Percentiles rank a stretch among this genome's conserved stretches.
These are phyloP conservation scores for Coniophora puteana DNA, from an alignment of 1,284 basidiomycete species.

Conservation along the genomic window DNA sequence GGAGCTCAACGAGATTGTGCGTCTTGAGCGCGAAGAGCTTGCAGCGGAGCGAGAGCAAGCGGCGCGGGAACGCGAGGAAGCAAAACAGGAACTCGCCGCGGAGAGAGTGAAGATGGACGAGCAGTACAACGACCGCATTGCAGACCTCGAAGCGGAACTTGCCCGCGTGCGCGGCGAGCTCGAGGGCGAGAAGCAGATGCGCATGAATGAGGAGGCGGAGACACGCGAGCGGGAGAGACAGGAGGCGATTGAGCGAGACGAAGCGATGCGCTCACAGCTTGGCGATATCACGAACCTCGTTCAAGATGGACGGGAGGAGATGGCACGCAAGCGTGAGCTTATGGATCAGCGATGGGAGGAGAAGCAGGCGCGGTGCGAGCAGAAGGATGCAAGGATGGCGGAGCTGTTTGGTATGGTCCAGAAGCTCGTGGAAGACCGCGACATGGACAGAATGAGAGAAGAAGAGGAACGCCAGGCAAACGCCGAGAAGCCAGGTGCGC, in stretches of 20 bases:
- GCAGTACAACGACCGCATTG: conserved; percentile 52
- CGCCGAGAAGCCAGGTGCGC: conserved; percentile 49
- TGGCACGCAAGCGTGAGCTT: conserved; percentile 50
- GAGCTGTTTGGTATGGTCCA: conserved; percentile 57
- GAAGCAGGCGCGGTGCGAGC: conserved; percentile 48
- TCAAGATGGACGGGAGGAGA: conserved; percentile 56
- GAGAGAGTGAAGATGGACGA: conserved; percentile 44
- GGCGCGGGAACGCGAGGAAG: conserved; percentile 46
- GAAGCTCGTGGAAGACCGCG: conserved; percentile 50
- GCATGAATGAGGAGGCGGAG: conserved; percentile 56
- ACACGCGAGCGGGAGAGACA: conserved; percentile 52
- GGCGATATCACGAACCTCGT: conserved; percentile 65
- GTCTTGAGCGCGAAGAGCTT: conserved; percentile 55
- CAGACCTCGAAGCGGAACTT: conserved; percentile 61
- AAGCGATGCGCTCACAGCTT: conserved; percentile 54
- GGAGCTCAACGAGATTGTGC: conserved; percentile 56
- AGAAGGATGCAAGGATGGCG: conserved; percentile 49
- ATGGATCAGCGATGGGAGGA: conserved; percentile 56
- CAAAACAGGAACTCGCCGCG: conserved; percentile 43
- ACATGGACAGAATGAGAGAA: conserved; percentile 42
- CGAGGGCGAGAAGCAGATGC: conserved; percentile 50
- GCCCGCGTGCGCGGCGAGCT: conserved; percentile 49
- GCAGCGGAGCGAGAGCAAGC: conserved; percentile 49
- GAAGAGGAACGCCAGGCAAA: conserved; percentile 46
- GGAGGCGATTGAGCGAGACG: conserved; percentile 55